phyloP scores from a whole-genome alignment of 176 grass and related monocot genomes.

The Oryza coarctata region DNA sequence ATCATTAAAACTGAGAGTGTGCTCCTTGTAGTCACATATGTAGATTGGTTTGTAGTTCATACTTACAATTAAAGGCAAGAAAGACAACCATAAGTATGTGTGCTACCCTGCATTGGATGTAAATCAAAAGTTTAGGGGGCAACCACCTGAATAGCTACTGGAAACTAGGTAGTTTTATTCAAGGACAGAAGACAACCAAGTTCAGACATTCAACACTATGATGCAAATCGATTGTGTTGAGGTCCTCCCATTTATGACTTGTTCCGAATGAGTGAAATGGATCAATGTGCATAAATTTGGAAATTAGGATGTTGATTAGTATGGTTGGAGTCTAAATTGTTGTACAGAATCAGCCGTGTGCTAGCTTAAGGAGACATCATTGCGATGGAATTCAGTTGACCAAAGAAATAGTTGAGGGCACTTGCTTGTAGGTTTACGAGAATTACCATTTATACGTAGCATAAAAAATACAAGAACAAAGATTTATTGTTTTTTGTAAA shows the following conservation, averaged over 20 bases:
- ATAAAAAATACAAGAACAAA: no score
- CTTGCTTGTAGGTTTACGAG: constrained; percentile 5
- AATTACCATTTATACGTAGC: constrained; percentile 67
- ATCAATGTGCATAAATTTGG: neutral
- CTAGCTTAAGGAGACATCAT: neutral
- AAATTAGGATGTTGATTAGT: neutral
- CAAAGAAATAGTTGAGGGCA: neutral
- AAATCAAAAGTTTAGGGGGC: neutral
- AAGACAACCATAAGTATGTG: constrained; percentile 75
- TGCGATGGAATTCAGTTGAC: neutral
- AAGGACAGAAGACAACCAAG: neutral
- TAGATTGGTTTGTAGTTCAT: neutral
- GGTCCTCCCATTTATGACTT: neutral
- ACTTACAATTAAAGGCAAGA: constrained; percentile 76
- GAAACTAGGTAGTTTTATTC: neutral
- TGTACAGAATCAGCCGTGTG: neutral
- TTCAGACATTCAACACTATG: neutral
- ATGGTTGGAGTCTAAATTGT: neutral
- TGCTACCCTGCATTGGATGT: constrained; percentile 68
- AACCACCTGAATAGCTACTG: neutral
- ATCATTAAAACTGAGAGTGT: constrained; percentile 6
- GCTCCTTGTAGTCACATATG: neutral
- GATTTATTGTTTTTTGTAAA: no score
- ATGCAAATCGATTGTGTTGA: neutral
- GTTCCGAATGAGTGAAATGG: neutral